phyloP scores from a whole-genome alignment of 257 asterid genomes.

The Plantago elongata region DNA sequence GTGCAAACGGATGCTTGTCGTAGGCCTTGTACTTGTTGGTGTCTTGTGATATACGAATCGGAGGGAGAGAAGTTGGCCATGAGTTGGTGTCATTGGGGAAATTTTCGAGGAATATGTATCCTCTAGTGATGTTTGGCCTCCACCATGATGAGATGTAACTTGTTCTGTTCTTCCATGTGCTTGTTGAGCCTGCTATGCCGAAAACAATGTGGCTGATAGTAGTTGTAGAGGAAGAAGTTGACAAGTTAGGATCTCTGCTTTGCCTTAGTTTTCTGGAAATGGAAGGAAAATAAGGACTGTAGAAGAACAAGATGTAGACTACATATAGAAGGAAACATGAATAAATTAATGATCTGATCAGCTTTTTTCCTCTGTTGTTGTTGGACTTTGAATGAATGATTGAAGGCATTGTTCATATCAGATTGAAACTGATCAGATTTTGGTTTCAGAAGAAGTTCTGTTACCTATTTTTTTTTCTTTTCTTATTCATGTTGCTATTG shows the following conservation, averaged over 20 bases:
- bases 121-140: constrained; percentile 40
- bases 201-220: constrained; percentile 34
- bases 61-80: constrained; percentile 35
- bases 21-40: constrained; percentile 16
- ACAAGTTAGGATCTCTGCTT: not conserved
- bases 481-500: not conserved
- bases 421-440: not conserved
- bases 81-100: constrained; percentile 25
- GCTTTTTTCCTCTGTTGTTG: constrained; percentile 1
- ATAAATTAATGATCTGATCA: constrained; percentile 13
- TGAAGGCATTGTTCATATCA: not conserved
- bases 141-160: constrained; percentile 43
- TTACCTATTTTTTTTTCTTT: not conserved
- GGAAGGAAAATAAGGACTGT: constrained; percentile 8
- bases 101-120: constrained; percentile 33
- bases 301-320: constrained; percentile 16
- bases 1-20: constrained; percentile 26
- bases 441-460: not conserved
- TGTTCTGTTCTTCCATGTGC: constrained; percentile 29
- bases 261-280: constrained; percentile 4
- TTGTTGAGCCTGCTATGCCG: constrained; percentile 35
- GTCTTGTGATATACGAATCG: constrained; percentile 24
- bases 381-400: constrained; percentile 7
- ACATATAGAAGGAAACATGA: constrained; percentile 19
- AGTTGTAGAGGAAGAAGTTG: constrained; percentile 21